Evolutionary conservation across 2,329 filamentous ascomycete genomes (phyloP).

Genomic region (Biscogniauxia sp.): DNA sequence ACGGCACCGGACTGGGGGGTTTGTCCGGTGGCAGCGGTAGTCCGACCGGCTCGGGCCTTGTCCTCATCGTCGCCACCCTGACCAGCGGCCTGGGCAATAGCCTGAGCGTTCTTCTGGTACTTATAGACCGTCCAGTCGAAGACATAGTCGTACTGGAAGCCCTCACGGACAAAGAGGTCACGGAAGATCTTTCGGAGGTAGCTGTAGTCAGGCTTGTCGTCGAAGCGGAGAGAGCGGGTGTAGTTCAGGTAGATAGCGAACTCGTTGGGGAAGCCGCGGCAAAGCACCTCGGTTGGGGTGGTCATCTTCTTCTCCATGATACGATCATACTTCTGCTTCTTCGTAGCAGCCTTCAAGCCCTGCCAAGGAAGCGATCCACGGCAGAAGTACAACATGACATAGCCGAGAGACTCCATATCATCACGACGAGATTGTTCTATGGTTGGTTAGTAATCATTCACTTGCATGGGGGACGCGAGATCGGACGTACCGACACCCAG

Average conservation of each 20-base stretch:
- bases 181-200: conserved; percentile 99
- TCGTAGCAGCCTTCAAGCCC: conserved; percentile 95
- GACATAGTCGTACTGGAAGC: conserved; percentile 99
- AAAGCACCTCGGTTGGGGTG: conserved; percentile 95
- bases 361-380: conserved; percentile 98
- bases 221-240: conserved; percentile 95
- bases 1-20: conserved; percentile 57
- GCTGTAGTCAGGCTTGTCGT: conserved; percentile 99
- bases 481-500: conserved; percentile 75
- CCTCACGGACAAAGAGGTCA: conserved; percentile 96
- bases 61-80: conserved; percentile 72
- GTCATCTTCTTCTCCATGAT: conserved; percentile 99
- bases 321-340: conserved; percentile 99
- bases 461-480: neutral
- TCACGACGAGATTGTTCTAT: conserved; percentile 96
- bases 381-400: conserved; percentile 99
- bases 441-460: conserved; percentile 27
- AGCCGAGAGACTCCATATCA: conserved; percentile 98
- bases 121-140: conserved; percentile 99
- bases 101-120: conserved; percentile 98
- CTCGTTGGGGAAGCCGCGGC: conserved; percentile 98
- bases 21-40: conserved; percentile 62
- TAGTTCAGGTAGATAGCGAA: conserved; percentile 99
- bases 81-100: conserved; percentile 79
- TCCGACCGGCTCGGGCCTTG: conserved; percentile 68